Base-by-base conservation (phyloP, 805 yeast species). In the Candida hispaniensis region DNA sequence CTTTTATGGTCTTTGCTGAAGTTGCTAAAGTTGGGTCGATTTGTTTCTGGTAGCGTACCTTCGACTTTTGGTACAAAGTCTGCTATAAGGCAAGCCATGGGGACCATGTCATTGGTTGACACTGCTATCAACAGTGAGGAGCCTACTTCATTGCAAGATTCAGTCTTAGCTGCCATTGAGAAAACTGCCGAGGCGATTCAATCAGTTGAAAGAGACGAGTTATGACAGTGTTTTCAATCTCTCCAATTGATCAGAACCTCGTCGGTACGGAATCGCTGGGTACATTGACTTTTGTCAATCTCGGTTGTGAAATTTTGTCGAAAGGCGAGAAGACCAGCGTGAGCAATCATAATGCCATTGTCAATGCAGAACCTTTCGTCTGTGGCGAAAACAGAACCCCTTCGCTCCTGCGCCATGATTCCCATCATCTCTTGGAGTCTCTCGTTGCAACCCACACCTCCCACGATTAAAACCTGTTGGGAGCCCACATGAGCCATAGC, bases 321-420 rank as follows among this genome's bases (percentile, higher is more conserved):
- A 51, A 73, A 85, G 34, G 79, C 81, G 41, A 91, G 55, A 30
- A 91, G 60, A 0, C 98, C 98, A 0, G 98, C 97, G 50, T 91
- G 98, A 0, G 98, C 98, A 49, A 91, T 91, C 98, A 91, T 91
- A 22, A 88, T 91, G 7, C 98, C 98, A 51, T 91, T 91, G 54
- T 91, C 98, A 26, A 91, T 91, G 58, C 98, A 91, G 53, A 91
- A 88, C 40, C 97, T 60, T 52, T 91, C 97, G 56, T 91, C 98
- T 0, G 98, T 91, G 3, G 98, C 95, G 53, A 67, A 83, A 3
- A 91, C 77, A n/a, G 71, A 66, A 0, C 97, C 97, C 45, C 75
- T 74, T 44, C 98, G 64, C 49, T 86, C 97, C 27, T 67, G 56
- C 13, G 88, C 93, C 98, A 91, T 91, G 28, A 69, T 59, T n/a